These are phyloP conservation scores for Candida ascalaphidarum DNA, from an alignment of 805 yeast species.

Conservation along the genomic window DNA sequence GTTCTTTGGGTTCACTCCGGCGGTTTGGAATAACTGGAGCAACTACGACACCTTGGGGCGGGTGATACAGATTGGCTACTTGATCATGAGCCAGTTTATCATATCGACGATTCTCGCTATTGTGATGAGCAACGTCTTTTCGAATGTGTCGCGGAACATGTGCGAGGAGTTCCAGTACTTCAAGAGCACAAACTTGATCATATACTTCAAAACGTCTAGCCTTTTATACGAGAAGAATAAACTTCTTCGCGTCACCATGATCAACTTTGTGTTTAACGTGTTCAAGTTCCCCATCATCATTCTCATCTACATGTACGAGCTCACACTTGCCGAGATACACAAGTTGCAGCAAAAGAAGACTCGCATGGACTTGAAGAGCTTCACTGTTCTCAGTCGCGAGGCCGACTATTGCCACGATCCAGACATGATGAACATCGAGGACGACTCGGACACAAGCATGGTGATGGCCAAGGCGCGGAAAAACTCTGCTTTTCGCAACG, in stretches of 20 bases:
- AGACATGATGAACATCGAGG: constrained; percentile 9
- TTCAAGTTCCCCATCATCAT: constrained; percentile 28
- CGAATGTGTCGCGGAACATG: constrained; percentile 21
- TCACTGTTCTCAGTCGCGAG: constrained; percentile 26
- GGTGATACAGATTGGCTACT: constrained; percentile 38
- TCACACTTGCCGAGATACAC: constrained; percentile 11
- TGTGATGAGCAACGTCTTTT: constrained; percentile 36
- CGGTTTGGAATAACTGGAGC: constrained; percentile 51
- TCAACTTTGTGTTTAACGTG: constrained; percentile 4
- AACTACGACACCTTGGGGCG: constrained; percentile 39
- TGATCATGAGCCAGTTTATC: constrained; percentile 47
- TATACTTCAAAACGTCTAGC: constrained; percentile 25
- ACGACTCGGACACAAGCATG: constrained; percentile 18
- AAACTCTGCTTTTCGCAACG: constrained; percentile 7
- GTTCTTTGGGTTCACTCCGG: constrained; percentile 52
- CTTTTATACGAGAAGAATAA: constrained; percentile 5
- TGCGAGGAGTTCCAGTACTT: constrained; percentile 33
- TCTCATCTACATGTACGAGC: constrained; percentile 25
- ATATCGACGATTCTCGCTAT: constrained; percentile 48
- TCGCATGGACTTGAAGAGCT: constrained; percentile 16
- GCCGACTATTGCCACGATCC: constrained; percentile 21
- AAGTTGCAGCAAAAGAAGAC: constrained; percentile 8
- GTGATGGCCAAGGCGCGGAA: constrained; percentile 16
- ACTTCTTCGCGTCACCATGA: background rate
- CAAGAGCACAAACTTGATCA: constrained; percentile 28